phyloP scores from a whole-genome alignment of 2,329 filamentous ascomycete species.

The Xylariaceae sp. region DNA sequence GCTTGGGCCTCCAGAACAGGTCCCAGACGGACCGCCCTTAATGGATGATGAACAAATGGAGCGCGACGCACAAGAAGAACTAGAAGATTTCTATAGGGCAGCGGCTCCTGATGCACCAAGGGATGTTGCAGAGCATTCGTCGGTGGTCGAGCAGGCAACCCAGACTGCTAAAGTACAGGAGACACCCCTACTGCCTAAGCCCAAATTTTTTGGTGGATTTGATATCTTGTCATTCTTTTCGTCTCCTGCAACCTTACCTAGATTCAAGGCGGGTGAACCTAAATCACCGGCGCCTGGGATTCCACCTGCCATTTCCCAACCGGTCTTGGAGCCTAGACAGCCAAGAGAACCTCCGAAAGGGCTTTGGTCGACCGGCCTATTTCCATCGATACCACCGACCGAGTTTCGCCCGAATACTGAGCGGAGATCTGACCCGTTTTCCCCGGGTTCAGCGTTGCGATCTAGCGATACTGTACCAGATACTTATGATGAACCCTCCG shows the following conservation, averaged over 20 bases:
- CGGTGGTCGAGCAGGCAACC: slow-evolving; percentile 36
- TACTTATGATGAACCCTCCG: slow-evolving; percentile 23
- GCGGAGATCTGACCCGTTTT: slow-evolving; percentile 36
- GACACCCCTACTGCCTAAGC: slow-evolving; percentile 25
- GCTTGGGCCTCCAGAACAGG: not conserved
- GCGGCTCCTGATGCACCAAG: slow-evolving; percentile 10
- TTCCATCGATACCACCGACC: slow-evolving; percentile 35
- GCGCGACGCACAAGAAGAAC: slow-evolving; percentile 1
- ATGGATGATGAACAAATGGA: slow-evolving; percentile 1
- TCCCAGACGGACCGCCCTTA: not conserved
- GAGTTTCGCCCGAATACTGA: slow-evolving; percentile 34
- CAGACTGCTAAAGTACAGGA: slow-evolving; percentile 22
- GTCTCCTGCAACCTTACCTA: slow-evolving; percentile 46
- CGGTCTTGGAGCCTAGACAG: slow-evolving; percentile 13
- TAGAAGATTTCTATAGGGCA: slow-evolving; percentile 1
- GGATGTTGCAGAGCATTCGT: slow-evolving; percentile 42
- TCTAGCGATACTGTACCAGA: slow-evolving; percentile 29
- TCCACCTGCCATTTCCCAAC: slow-evolving; percentile 13
- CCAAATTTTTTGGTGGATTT: slow-evolving; percentile 35
- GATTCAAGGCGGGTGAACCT: slow-evolving; percentile 23
- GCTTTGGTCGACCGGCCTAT: slow-evolving; percentile 31
- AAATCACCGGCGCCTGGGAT: slow-evolving; percentile 13
- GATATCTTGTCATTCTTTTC: slow-evolving; percentile 56
- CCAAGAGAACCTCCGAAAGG: slow-evolving; percentile 29
- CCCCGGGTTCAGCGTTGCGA: slow-evolving; percentile 30